Evolutionary conservation across 352 stramenopile species (phyloP), one percentile per base, ranked within the genome.

Genomic region (Globisporangium canariense): DNA sequence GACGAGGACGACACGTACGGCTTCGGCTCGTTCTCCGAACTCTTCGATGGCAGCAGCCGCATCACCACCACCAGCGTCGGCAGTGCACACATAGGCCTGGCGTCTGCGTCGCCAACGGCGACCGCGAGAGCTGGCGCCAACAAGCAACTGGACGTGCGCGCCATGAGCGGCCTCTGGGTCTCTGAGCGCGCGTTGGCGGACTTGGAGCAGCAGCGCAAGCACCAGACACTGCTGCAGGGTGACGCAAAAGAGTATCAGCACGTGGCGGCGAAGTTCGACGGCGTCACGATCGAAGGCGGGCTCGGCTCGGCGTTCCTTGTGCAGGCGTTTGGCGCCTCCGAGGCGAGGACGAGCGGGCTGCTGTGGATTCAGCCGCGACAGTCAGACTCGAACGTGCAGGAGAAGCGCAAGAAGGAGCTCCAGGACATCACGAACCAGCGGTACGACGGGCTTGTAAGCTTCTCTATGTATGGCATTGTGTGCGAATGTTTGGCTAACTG

Each of bases 1-100:
- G 73, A 88, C 18, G 78, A 89, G 30, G 78, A 87, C 46, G 78
- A 87, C 36, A 78, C 72, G 62, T 88, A 88, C 68, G 82, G 79
- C 82, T 91, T 89, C 61, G 75, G 78, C 43, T 85, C 81, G 53
- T 83, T 79, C 69, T 76, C 78, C 28, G 78, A 88, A 9, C 71
- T 91, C 67, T 87, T 91, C 64, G 73, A 79, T 43, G 41, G 49
- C 38, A 41, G 34, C 32, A 18, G 6, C 32, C 14, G 45, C 22
- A 45, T 38, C 22, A 20, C 5, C 7, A 36, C 41, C 65, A 14
- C 11, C 25, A 18, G 45, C 51, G 7, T 11, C 58, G 40, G n/a
- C 25, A 28, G 10, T 30, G 4, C 34, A 10, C 45, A 11, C 9
- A 22, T 20, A 36, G 30, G 22, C 6, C 13, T 22, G 11, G 30